phyloP scores from a whole-genome alignment of 306 rosid genomes.

The Erythrophleum fordii region DNA sequence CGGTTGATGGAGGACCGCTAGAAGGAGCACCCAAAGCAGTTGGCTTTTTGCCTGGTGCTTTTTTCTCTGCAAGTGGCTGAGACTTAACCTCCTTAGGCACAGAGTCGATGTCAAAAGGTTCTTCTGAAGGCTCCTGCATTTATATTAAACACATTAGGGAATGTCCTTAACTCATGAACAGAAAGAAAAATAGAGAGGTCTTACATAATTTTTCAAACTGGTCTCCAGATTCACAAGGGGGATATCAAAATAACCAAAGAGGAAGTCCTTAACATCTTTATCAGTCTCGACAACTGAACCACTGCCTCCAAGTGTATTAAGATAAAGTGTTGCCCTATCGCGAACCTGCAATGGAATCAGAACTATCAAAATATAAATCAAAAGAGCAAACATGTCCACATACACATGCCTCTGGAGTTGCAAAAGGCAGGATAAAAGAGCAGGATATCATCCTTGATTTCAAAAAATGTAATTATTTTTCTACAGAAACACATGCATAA shows the following conservation, averaged over 20 bases:
- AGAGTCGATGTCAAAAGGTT: conserved; percentile 76
- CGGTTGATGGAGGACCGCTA: conserved; percentile 70
- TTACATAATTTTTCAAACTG: conserved; percentile 85
- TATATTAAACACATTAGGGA: conserved; percentile 44
- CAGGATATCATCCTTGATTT: neutral
- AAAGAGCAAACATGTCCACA: conserved; percentile 3
- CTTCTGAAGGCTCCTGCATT: conserved; percentile 89
- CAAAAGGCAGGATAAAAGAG: neutral
- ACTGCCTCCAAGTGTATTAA: conserved; percentile 85
- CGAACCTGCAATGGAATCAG: conserved; percentile 73
- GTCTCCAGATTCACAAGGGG: conserved; percentile 91
- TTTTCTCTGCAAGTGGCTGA: conserved; percentile 92
- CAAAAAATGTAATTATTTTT: neutral
- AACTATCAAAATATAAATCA: conserved; percentile 20
- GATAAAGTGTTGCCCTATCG: conserved; percentile 95
- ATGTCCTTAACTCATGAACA: conserved; percentile 24
- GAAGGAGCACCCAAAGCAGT: conserved; percentile 86
- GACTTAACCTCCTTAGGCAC: conserved; percentile 91
- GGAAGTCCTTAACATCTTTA: conserved; percentile 68
- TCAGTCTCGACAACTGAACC: conserved; percentile 73
- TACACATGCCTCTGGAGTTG: conserved; percentile 1
- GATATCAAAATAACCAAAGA: conserved; percentile 84
- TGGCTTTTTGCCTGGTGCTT: conserved; percentile 90
- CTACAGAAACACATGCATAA: neutral
- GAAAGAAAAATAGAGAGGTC: conserved; percentile 37